These are phyloP conservation scores for Garcia nutans DNA, from an alignment of 345 rosid species.

Conservation along the genomic window DNA sequence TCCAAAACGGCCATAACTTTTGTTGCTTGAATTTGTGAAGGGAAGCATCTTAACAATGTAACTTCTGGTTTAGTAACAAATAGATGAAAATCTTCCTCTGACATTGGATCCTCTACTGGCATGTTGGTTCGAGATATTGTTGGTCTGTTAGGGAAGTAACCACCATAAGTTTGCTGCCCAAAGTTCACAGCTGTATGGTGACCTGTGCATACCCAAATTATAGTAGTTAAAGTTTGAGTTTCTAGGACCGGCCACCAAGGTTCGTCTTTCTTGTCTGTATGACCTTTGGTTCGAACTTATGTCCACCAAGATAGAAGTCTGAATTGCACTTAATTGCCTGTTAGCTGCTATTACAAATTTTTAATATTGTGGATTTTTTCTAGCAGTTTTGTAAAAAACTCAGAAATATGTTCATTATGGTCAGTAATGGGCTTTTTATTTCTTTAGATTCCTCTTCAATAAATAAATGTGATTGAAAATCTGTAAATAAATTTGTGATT, in stretches of 20 bases:
- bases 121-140: constrained; percentile 2
- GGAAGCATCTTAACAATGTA: neutral
- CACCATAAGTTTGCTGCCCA: neutral
- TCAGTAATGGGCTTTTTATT: too few species aligned
- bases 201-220: constrained; percentile 13
- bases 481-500: too few species aligned
- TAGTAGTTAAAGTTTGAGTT: constrained; percentile 9
- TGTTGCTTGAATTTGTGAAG: constrained; percentile 5
- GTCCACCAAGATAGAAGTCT: constrained; percentile 28
- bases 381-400: too few species aligned
- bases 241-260: constrained; percentile 23
- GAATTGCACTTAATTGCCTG: too few species aligned
- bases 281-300: constrained; percentile 30
- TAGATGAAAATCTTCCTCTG: neutral
- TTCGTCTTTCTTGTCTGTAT: constrained; percentile 22
- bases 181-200: constrained; percentile 7
- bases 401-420: too few species aligned
- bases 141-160: constrained; percentile 11
- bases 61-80: neutral
- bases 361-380: too few species aligned
- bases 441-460: too few species aligned
- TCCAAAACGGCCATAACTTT: constrained; percentile 41
- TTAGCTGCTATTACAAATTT: too few species aligned
- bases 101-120: constrained; percentile 2
- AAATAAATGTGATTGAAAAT: too few species aligned